Evolutionary conservation across 305 asterid genomes (phyloP).

Genomic region (Coffea humblotiana): DNA sequence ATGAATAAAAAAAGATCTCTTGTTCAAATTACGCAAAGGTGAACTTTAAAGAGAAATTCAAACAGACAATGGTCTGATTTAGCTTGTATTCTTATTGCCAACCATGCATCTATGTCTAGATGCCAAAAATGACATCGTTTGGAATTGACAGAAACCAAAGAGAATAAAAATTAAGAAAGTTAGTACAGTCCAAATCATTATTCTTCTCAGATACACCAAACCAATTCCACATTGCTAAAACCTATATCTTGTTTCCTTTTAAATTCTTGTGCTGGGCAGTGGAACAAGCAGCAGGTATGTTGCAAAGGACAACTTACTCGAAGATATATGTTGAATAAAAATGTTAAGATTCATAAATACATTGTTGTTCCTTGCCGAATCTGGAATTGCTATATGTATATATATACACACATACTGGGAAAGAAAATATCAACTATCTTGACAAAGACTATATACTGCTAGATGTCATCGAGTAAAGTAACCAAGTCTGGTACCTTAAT

Average conservation of each 20-base stretch:
- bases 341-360: neutral
- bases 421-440: neutral
- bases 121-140: too few relatives aligned
- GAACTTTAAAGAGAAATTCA: too few relatives aligned
- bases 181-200: neutral
- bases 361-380: neutral
- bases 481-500: slow-evolving; percentile 51
- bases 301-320: neutral
- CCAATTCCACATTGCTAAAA: neutral
- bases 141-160: neutral
- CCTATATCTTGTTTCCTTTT: neutral
- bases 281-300: neutral
- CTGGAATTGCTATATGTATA: neutral
- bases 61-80: too few relatives aligned
- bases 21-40: too few relatives aligned
- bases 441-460: neutral
- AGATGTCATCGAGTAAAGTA: neutral
- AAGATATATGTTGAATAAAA: neutral
- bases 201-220: neutral
- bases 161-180: neutral
- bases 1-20: too few relatives aligned
- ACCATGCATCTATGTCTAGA: too few relatives aligned
- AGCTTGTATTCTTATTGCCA: too few relatives aligned
- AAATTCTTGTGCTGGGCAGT: neutral
- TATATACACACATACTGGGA: too few relatives aligned